Evolutionary conservation across 1,139 yeast genomes (phyloP), one percentile per base, ranked within the genome.

Genomic region (Candida glucosophila): DNA sequence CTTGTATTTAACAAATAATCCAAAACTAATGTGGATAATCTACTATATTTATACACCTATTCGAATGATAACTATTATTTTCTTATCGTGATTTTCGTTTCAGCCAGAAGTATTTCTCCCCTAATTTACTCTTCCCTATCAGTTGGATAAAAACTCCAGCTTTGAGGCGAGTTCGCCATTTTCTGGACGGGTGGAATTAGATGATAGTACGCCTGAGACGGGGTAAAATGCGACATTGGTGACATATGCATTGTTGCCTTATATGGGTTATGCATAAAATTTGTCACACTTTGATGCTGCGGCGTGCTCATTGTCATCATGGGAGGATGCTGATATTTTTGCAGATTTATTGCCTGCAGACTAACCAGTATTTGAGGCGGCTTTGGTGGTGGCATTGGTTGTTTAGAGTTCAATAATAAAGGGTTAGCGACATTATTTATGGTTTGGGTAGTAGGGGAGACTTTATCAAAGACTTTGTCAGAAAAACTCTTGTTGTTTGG

Each of bases 241-340:
- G 33, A 33, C 12, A 29, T 22, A 22, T 33, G 33, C 15, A 25
- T 24, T 14, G 27, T 31, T 5, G 30, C 13, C 10, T 28, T 28
- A 20, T 35, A 37, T 6, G 32, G 15, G 17, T 29, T 26, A 6
- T 39, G 39, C 20, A 35, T 34, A 34, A 38, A 46, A 23, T 31
- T 29, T 18, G 37, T 24, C 18, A 40, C 34, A 30, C 37, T 40
- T 17, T 43, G 56, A 36, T 58, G 68, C 30, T 57, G 67, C 5
- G 69, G 68, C 2, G 70, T 61, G 28, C 68, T 61, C 66, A 62
- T 61, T 53, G 56, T 52, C 59, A 30, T 33, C n/a, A n/a, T n/a
- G n/a, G 10, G 12, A 17, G 19, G n/a, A 18, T 19, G n/a, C 23
- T 31, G 37, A 13, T 36, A 45, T 11, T 30, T 41, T 22, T 33